phyloP scores from a whole-genome alignment of 768 basidiomycete species.

The Sutorius australiensis region DNA sequence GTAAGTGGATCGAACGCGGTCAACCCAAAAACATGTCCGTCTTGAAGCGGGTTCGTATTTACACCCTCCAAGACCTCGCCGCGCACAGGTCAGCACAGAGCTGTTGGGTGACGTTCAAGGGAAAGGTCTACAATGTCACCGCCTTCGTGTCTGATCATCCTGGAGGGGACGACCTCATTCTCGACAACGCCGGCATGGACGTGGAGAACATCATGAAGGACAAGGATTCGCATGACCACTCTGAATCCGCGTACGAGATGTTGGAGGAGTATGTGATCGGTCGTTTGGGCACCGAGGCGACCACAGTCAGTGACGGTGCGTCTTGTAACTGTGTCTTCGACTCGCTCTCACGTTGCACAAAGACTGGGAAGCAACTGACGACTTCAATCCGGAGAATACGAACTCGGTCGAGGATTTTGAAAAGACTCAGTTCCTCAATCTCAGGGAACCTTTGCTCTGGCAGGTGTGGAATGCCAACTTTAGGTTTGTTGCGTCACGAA shows the following conservation, averaged over 20 bases:
- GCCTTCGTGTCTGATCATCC: slow-evolving; percentile 84
- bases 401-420: slow-evolving; percentile 76
- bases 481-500: slow-evolving; percentile 51
- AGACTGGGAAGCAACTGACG: slow-evolving; percentile 90
- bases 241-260: slow-evolving; percentile 88
- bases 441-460: slow-evolving; percentile 74
- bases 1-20: not conserved
- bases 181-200: slow-evolving; percentile 81
- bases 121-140: slow-evolving; percentile 90
- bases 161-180: slow-evolving; percentile 89
- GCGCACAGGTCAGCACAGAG: slow-evolving; percentile 54
- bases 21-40: slow-evolving; percentile 45
- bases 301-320: slow-evolving; percentile 75
- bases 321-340: slow-evolving; percentile 10
- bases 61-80: slow-evolving; percentile 69
- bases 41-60: slow-evolving; percentile 63
- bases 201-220: slow-evolving; percentile 80
- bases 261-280: slow-evolving; percentile 86
- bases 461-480: slow-evolving; percentile 91
- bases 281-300: slow-evolving; percentile 69
- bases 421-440: slow-evolving; percentile 89
- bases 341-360: slow-evolving; percentile 5
- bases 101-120: slow-evolving; percentile 80
- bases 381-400: slow-evolving; percentile 91
- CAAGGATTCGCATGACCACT: slow-evolving; percentile 79